Evolutionary conservation across 2,329 filamentous ascomycete species (phyloP), one percentile per base, ranked within the genome.

Genomic region (Cryphonectria nitschkei): DNA sequence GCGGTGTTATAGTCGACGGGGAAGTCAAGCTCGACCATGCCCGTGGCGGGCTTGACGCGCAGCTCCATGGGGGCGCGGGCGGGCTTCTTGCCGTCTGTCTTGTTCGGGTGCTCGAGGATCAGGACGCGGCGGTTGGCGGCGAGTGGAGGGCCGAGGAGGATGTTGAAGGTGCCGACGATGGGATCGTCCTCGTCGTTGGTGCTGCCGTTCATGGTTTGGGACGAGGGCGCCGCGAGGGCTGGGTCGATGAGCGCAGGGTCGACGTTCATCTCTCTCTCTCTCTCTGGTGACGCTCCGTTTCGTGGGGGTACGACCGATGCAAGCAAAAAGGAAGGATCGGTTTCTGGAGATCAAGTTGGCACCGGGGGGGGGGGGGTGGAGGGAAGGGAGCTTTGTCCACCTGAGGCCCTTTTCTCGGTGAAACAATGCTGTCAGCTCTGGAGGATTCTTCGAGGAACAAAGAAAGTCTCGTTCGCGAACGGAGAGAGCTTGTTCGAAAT

Each of bases 21-120:
- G n/a, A 98, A 87, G 79, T 99, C 96, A 67, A 98, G 86, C 82
- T 99, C 96, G 70, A 98, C 85, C 82, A 98, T 93, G 69, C 95
- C 95, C 0, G 93, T 89, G 70, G 87, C 83, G 19, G 91, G 88
- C 83, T 98, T 99, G 79, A 97, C 84, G 75, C 95, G 93, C 76
- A 98, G 84, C 76, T 92, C 89, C 22, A 88, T 84, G 14, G 95
- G 92, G 32, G 88, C 85, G 67, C 79, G 75, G 68, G 78, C 80
- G 63, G 81, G 77, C 14, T 81, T 78, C 73, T 91, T 87, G 56
- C 88, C 84, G 70, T 89, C 84, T 54, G 86, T 85, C 73, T 93
- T 92, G 81, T 95, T 95, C 37, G 95, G 92, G 80, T 97, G 97
- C 83, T 98, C 95, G 62, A 99, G 88, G 74, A 98, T 88, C 76